A percentile compares a stretch with the other conserved stretches of the same genome.
Evolutionary conservation across 2,329 filamentous ascomycete genomes (phyloP).

Genomic region (Alternaria triticimaculans): DNA sequence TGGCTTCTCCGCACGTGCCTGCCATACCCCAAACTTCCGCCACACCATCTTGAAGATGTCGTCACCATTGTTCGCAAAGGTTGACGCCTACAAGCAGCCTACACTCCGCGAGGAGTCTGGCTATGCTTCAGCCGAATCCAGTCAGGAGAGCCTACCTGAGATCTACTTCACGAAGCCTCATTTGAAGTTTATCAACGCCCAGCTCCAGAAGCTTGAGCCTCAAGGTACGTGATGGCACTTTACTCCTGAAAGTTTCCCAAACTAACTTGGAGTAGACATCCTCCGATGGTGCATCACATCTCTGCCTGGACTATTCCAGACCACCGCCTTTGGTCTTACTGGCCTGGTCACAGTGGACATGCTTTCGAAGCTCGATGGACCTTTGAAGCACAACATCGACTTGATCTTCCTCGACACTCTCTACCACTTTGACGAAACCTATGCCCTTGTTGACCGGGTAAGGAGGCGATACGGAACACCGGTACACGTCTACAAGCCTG

Average conservation of each 20-base stretch:
- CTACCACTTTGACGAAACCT: conserved; percentile 60
- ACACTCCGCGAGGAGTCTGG: conserved; percentile 72
- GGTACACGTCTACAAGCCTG: conserved; percentile 89
- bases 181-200: conserved; percentile 86
- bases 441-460: conserved; percentile 67
- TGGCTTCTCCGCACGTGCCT: conserved; percentile 30
- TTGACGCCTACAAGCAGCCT: conserved; percentile 34
- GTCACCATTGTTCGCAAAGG: conserved; percentile 33
- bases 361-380: conserved; percentile 74
- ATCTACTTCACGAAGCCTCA: conserved; percentile 88
- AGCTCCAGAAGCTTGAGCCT: conserved; percentile 85
- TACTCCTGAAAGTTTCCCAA: background rate
- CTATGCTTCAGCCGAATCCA: conserved; percentile 75
- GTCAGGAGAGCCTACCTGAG: conserved; percentile 69
- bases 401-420: conserved; percentile 63
- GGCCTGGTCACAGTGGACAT: conserved; percentile 64
- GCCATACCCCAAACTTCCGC: conserved; percentile 2
- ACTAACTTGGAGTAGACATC: conserved; percentile 66
- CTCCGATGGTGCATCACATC: conserved; percentile 90
- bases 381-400: conserved; percentile 61
- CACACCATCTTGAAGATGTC: conserved; percentile 30
- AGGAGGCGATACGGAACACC: conserved; percentile 76
- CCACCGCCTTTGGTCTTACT: conserved; percentile 59
- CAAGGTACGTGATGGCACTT: conserved; percentile 60
- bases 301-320: conserved; percentile 79